phyloP scores from a whole-genome alignment of 2,329 filamentous ascomycete species.

The Fusarium sp. region DNA sequence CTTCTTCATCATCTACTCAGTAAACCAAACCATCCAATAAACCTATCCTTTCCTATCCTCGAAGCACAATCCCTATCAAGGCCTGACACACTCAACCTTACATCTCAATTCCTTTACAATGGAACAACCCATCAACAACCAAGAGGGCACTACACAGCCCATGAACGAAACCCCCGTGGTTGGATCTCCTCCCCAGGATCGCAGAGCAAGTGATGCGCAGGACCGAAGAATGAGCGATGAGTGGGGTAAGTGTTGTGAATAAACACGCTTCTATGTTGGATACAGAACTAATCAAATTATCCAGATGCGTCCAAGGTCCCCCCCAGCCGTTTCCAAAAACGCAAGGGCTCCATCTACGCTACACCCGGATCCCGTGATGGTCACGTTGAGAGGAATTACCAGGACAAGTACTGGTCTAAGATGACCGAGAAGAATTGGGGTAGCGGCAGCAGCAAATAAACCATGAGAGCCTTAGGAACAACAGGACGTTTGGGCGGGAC shows the following conservation, averaged over 20 bases:
- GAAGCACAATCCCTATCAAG: not conserved
- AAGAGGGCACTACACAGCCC: constrained; percentile 46
- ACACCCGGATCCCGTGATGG: constrained; percentile 76
- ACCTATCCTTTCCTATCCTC: not conserved
- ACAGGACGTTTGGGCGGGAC: constrained; percentile 1
- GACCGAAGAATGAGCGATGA: constrained; percentile 61
- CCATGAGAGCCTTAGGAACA: not conserved
- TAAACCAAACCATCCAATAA: not conserved
- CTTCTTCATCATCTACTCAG: constrained; percentile 1
- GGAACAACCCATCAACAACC: constrained; percentile 48
- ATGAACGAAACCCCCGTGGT: constrained; percentile 53
- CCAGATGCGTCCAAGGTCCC: constrained; percentile 77
- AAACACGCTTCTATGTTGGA: not conserved
- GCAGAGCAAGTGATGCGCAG: constrained; percentile 46
- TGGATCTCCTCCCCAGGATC: constrained; percentile 38
- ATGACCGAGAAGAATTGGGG: constrained; percentile 66
- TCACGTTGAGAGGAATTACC: constrained; percentile 72
- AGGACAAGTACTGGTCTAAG: constrained; percentile 73
- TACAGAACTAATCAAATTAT: constrained; percentile 4
- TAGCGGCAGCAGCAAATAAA: constrained; percentile 55
- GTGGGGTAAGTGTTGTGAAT: constrained; percentile 60
- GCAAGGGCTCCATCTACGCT: constrained; percentile 78
- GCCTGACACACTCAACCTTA: not conserved
- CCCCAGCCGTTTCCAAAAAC: constrained; percentile 78
- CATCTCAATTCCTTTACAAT: constrained; percentile 26